Evolutionary conservation across 106 monocot genomes (phyloP), one percentile per base, ranked within the genome.

Genomic region (Vanilla planifolia): DNA sequence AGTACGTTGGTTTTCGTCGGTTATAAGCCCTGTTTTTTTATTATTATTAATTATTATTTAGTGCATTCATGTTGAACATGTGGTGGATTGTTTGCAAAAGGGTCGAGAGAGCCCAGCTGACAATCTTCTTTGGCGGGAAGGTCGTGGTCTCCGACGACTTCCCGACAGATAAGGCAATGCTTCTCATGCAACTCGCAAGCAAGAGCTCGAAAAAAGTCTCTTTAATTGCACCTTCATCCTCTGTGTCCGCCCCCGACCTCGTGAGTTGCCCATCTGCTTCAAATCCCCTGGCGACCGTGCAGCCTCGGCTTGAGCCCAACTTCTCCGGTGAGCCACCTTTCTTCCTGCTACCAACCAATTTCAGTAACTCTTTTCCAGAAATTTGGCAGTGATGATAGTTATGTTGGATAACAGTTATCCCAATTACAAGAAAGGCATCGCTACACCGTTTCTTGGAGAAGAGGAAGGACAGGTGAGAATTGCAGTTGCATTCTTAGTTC

Each of bases 401-500:
- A 28, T 57, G 57, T 9, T 57, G 57, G 20, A 57, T 6, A 17
- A 63, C 61, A 70, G 83, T 62, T 71, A 64, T 80, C 34, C 89
- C 89, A 1, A 70, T 89, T 23, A 77, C 76, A 26, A 81, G 85
- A 45, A 82, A 71, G 61, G 72, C 68, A 13, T 86, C 90, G 0
- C 85, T 91, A n/a, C 70, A 79, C 33, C 69, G 82, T 25, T 91
- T 91, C 71, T 68, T 91, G n/a, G 85, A 91, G 79, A 91, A 83
- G 71, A 83, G 88, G 71, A 88, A 83, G 73, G 81, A 85, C 35
- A 45, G 90, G 90, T 90, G 59, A 41, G 64, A 13, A 57, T 0
- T 21, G 2, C 33, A 3, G 15, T 16, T 29, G 5, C 28, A 30
- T 55, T 57, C 21, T 57, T 6, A 7, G 5, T 53, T 32, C 9